These are phyloP conservation scores for Linnemannia elongata DNA, from an alignment of 192 early-diverging fungal genomes.

Conservation along the genomic window DNA sequence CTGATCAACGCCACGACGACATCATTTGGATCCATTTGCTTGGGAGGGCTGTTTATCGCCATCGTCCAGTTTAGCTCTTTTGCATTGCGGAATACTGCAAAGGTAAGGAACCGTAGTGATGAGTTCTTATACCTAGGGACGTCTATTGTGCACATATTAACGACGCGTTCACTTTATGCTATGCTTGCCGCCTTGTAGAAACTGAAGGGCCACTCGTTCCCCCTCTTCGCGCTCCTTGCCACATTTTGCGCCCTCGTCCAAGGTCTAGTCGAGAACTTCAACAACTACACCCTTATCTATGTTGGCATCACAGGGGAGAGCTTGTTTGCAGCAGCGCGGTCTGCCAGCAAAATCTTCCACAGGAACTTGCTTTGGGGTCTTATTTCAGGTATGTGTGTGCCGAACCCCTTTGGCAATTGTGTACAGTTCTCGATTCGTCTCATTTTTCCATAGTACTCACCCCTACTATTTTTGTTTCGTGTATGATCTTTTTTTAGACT, in stretches of 20 bases:
- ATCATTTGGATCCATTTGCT: conserved; percentile 75
- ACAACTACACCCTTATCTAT: conserved; percentile 79
- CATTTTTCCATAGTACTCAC: not conserved
- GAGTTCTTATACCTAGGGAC: too few relatives aligned
- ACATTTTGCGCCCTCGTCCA: conserved; percentile 56
- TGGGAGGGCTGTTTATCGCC: conserved; percentile 74
- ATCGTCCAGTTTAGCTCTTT: conserved; percentile 68
- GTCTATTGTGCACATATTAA: not conserved
- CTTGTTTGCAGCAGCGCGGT: conserved; percentile 67
- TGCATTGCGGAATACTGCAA: conserved; percentile 58
- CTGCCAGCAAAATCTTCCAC: conserved; percentile 79
- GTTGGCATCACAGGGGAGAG: conserved; percentile 78
- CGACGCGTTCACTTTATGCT: not conserved
- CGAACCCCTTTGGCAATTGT: not conserved
- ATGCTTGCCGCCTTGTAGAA: conserved; percentile 22
- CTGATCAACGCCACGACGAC: conserved; percentile 64
- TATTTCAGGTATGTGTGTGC: conserved; percentile 56
- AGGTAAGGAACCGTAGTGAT: conserved; percentile 46
- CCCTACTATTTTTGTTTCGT: not conserved
- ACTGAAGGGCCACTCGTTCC: conserved; percentile 46
- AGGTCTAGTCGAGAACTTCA: conserved; percentile 63
- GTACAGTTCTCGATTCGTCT: not conserved
- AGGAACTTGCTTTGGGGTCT: conserved; percentile 80
- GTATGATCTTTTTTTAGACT: conserved; percentile 46
- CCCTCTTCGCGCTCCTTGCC: conserved; percentile 58